phyloP scores from a whole-genome alignment of 441 rosid species.

The Erodium chrysanthum region DNA sequence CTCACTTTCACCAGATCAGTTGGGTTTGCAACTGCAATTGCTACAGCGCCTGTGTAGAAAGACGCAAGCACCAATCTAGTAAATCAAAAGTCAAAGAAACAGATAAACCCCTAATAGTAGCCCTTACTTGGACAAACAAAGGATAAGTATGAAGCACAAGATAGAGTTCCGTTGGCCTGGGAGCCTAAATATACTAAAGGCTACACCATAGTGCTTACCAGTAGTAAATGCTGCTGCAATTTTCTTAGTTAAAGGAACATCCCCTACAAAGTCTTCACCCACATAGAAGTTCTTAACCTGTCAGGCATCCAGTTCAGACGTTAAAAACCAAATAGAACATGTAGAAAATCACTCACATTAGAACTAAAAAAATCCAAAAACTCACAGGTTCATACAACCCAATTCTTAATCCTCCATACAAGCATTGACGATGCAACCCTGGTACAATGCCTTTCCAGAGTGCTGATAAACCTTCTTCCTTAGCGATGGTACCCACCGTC shows the following conservation, averaged over 20 bases:
- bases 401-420: constrained; percentile 86
- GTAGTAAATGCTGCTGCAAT: constrained; percentile 95
- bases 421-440: constrained; percentile 85
- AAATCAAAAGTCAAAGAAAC: constrained; percentile 2
- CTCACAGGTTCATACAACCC: constrained; percentile 94
- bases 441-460: constrained; percentile 99
- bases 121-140: too few species aligned
- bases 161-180: background rate
- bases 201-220: constrained; percentile 37
- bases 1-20: constrained; percentile 98
- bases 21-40: constrained; percentile 77
- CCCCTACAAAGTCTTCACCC: constrained; percentile 81
- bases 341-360: background rate
- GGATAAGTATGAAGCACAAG: too few species aligned
- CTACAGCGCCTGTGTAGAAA: constrained; percentile 68
- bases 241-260: constrained; percentile 84
- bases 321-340: constrained; percentile 15
- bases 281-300: constrained; percentile 81
- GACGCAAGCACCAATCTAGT: constrained; percentile 10
- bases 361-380: constrained; percentile 15
- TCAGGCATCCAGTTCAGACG: constrained; percentile 17
- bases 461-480: constrained; percentile 82
- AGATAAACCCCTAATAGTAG: background rate
- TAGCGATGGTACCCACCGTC: constrained; percentile 79
- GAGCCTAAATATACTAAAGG: background rate